Evolutionary conservation across 2,329 filamentous ascomycete genomes (phyloP), one percentile per base, ranked within the genome.

Genomic region (Nemania diffusa): DNA sequence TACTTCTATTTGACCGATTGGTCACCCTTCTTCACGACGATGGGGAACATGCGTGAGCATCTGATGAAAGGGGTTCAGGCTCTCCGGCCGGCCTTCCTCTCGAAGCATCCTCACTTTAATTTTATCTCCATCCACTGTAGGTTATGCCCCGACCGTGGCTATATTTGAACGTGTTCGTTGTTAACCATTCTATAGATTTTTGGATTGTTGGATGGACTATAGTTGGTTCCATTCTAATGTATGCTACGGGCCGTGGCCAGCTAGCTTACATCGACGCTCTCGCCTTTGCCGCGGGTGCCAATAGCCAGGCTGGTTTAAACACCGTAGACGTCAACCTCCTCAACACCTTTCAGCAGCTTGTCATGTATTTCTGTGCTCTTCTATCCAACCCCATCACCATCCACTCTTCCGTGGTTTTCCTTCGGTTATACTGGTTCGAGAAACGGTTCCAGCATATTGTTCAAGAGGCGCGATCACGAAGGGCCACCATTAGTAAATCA

Each of bases 381-480:
- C 73, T 93, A 13, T 89, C 91, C 27, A 97, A 93, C 57, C 94
- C 94, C 0, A 96, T 97, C 68, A 90, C 92, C 53, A 90, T 97
- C 73, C 90, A 97, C 76, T 88, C 92, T 1, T 91, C 88, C 51
- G 93, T 99, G 51, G 96, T 99, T 7, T 95, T 97, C 73, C 85
- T 98, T 15, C 91, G 96, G 27, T 84, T 99, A 1, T 97, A 97
- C 80, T 99, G 95, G 95, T 99, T 99, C 77, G 94, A 99, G 80
- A 97, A 97, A 79, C 89, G 94, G 7, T 98, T 99, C 77, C 92
- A 97, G 77, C 86, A 92, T 73, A 87, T 97, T 71, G 94, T 92
- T 15, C 85, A 85, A 37, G 92, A 97, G 73, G 90, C 92, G 1
- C 88, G 89, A 62, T 84, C 82, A 50, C 83, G 90, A 60, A 88